Evolutionary conservation across 2,329 filamentous ascomycete species (phyloP), one percentile per base, ranked within the genome.

Genomic region (Hypoxylon sp.): DNA sequence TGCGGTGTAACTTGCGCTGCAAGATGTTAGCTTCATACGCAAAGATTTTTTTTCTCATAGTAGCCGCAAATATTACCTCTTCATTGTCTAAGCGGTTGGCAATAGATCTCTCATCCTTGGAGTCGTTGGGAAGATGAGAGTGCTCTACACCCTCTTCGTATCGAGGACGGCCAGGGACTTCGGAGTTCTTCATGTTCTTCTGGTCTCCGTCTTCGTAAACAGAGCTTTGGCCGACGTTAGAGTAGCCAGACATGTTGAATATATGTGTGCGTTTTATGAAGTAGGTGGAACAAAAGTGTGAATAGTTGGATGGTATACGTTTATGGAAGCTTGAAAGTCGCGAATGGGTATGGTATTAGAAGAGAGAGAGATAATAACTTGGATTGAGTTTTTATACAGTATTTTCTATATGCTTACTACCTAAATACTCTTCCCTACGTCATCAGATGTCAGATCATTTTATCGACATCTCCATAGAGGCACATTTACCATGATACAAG

Each of bases 141-240:
- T 92, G 84, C 65, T 85, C 79, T 79, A 91, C 84, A 74, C 93
- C 93, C 82, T 95, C 91, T 68, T 94, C 83, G 82, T 88, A 96
- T 67, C 89, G 85, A 57, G 87, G 82, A 19, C 85, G 83, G 24
- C 85, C 80, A 46, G 85, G 81, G 8, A 76, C 48, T 75, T 88
- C 84, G 1, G 86, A 84, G 66, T 86, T 78, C 69, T 88, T 86
- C 69, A 81, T 78, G 78, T 89, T 93, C 75, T 88, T 87, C 85
- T 96, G 92, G 81, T 96, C 92, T 65, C 90, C 91, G 63, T 86
- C 90, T 82, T 94, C 91, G 82, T 96, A 94, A 78, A 93, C 82
- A 67, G 81, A 79, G 70, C 81, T 75, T 78, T 83, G 85, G 73
- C 92, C 93, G 77, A 95, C 91, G 77, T 84, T 91, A 64, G 91